Evolutionary conservation across 192 early-diverging fungal species (phyloP).

Genomic region (Coemansia sp.): DNA sequence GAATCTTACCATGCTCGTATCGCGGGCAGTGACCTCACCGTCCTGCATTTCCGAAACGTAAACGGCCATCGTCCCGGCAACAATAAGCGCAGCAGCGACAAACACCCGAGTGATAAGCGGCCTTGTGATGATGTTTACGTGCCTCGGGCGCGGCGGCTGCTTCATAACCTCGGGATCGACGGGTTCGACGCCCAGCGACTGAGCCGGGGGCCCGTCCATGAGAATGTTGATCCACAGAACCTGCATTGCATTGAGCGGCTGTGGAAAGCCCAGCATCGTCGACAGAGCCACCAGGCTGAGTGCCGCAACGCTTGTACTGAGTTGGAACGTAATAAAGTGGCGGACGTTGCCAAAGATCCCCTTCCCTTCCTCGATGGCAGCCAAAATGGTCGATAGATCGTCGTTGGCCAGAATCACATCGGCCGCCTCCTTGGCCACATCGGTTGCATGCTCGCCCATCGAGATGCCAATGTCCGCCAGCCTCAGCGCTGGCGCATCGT

Average conservation of each 20-base stretch:
- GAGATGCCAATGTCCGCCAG: slow-evolving; percentile 96
- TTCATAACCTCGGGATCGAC: slow-evolving; percentile 90
- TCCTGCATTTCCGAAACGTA: slow-evolving; percentile 78
- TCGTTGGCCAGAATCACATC: slow-evolving; percentile 98
- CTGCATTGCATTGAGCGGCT: slow-evolving; percentile 98
- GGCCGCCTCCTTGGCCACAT: slow-evolving; percentile 94
- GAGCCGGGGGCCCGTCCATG: slow-evolving; percentile 97
- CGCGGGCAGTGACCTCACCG: slow-evolving; percentile 66
- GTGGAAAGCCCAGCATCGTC: slow-evolving; percentile 80
- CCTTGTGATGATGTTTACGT: slow-evolving; percentile 77
- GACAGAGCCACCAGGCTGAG: slow-evolving; percentile 83
- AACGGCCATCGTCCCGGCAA: slow-evolving; percentile 79
- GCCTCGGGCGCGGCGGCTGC: slow-evolving; percentile 76
- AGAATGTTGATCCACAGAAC: slow-evolving; percentile 99
- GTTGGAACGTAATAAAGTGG: slow-evolving; percentile 95
- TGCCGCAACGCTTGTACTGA: slow-evolving; percentile 91
- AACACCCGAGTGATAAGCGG: slow-evolving; percentile 72
- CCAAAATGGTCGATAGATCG: slow-evolving; percentile 88
- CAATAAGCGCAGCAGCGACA: slow-evolving; percentile 77
- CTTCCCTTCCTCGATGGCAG: slow-evolving; percentile 97
- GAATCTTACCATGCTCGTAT: slow-evolving; percentile 83
- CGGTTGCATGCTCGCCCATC: slow-evolving; percentile 94
- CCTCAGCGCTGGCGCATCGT: slow-evolving; percentile 91
- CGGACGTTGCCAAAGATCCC: slow-evolving; percentile 97
- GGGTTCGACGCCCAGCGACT: slow-evolving; percentile 93